Base-by-base conservation (phyloP, 1,139 yeast genomes). In the Hansenula sp. region DNA sequence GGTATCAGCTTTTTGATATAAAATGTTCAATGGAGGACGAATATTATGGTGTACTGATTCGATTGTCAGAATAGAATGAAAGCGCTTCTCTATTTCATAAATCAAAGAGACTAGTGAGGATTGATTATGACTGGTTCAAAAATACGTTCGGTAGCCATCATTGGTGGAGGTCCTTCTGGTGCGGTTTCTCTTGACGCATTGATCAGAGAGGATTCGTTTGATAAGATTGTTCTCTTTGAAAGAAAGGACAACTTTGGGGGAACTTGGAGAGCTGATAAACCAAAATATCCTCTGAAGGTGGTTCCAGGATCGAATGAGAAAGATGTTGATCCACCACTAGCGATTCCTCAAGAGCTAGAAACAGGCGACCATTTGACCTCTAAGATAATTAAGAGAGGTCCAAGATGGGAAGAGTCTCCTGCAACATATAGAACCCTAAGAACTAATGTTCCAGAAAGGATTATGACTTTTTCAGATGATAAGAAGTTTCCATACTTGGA, bases 391-490 rank as follows among this genome's bases (percentile, higher is more conserved):
- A 18, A 21, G 11, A 34, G 29, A 15, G 29, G 11, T n/a, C 17
- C 28, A 21, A 34, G 36, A 34, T 42, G 44, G 44, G 15, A 28
- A 5, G 44, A 41, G 13, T 43, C 44, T 2, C 41, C 42, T 7
- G 76, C 75, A 4, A 64, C 71, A 25, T 71, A 63, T 46, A 62
- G 63, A 18, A 62, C 68, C 41, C 58, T 74, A 33, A 74, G 67
- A 56, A 73, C 79, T 29, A 74, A 74, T 49, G 68, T 74, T 28
- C 76, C 79, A 3, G 50, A 68, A 16, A 49, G 68, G 38, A 65
- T 72, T 45, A 70, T 74, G 47, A 54, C 74, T 36, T 74, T 68
- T 49, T 66, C 75, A 5, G 66, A 67, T 43, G 54, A 32, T 33
- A 44, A 43, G 13, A 37, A 45, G 25, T 45, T 45, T 27, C 48